Conservation (phyloP, 1,284 basidiomycete species). For the Ustilago shanxiensis region DNA sequence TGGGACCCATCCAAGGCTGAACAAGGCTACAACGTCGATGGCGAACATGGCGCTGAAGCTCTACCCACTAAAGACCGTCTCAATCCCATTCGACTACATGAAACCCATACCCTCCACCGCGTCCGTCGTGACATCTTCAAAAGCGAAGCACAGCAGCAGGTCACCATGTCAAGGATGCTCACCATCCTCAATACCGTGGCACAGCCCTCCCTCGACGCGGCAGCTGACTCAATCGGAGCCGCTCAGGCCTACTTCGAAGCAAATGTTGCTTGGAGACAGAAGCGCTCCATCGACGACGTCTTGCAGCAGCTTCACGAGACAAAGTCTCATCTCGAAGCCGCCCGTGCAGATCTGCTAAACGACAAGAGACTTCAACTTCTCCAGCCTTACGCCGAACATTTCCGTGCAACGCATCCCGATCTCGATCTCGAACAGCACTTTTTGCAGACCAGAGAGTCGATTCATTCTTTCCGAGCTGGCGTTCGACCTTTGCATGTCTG, state of each 20-base stretch:
- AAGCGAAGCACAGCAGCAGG: constrained; percentile 71
- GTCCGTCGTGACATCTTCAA: constrained; percentile 71
- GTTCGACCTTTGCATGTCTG: constrained; percentile 73
- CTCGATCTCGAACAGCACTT: constrained; percentile 39
- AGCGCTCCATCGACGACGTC: constrained; percentile 58
- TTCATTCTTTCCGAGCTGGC: constrained; percentile 37
- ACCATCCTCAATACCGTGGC: constrained; percentile 72
- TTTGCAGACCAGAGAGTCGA: constrained; percentile 35
- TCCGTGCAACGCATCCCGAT: constrained; percentile 40
- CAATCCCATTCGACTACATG: constrained; percentile 70
- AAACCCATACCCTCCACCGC: constrained; percentile 46
- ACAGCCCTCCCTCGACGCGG: constrained; percentile 70
- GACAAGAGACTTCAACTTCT: constrained; percentile 73
- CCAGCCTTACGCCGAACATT: constrained; percentile 71
- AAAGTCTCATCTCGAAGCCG: constrained; percentile 64
- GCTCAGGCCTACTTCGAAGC: constrained; percentile 58
- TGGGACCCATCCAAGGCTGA: constrained; percentile 22
- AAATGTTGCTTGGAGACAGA: constrained; percentile 64
- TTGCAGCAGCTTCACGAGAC: constrained; percentile 66
- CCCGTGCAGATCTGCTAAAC: constrained; percentile 56
- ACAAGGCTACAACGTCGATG: constrained; percentile 38
- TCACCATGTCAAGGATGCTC: constrained; percentile 73
- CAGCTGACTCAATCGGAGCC: constrained; percentile 69
- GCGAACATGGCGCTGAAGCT: constrained; percentile 65
- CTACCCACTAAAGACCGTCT: constrained; percentile 47